These are phyloP conservation scores for Nicotiana knightiana DNA, from an alignment of 257 asterid genomes.

Conservation along the genomic window DNA sequence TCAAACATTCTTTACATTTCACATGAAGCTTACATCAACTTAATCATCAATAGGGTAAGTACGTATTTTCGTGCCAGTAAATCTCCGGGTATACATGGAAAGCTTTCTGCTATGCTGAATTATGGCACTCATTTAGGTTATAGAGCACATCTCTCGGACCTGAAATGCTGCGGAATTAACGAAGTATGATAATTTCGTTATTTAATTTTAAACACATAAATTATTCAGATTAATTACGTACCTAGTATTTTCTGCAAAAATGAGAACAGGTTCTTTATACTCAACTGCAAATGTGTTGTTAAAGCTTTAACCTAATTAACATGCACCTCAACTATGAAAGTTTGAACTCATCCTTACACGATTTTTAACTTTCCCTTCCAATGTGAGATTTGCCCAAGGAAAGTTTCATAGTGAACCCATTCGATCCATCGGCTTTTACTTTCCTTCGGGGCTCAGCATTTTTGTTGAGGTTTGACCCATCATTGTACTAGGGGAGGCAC, in stretches of 20 bases:
- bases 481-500: too few species aligned
- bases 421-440: too few species aligned
- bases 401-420: too few species aligned
- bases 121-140: neutral
- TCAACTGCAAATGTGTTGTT: too few species aligned
- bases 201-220: neutral
- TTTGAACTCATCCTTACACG: too few species aligned
- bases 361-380: too few species aligned
- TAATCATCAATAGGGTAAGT: neutral
- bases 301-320: too few species aligned
- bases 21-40: neutral
- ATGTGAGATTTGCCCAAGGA: too few species aligned
- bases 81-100: neutral
- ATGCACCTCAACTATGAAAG: too few species aligned
- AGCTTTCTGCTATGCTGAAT: neutral
- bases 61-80: neutral
- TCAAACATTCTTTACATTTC: neutral
- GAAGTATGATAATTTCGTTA: neutral
- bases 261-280: too few species aligned
- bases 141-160: neutral
- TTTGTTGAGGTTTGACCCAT: too few species aligned
- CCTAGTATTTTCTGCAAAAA: neutral
- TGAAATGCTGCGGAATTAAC: neutral
- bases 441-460: too few species aligned
- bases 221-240: neutral